Evolutionary conservation across 148 eudicot genomes (phyloP), one percentile per base, ranked within the genome.

Genomic region (Suaeda aralocaspica): DNA sequence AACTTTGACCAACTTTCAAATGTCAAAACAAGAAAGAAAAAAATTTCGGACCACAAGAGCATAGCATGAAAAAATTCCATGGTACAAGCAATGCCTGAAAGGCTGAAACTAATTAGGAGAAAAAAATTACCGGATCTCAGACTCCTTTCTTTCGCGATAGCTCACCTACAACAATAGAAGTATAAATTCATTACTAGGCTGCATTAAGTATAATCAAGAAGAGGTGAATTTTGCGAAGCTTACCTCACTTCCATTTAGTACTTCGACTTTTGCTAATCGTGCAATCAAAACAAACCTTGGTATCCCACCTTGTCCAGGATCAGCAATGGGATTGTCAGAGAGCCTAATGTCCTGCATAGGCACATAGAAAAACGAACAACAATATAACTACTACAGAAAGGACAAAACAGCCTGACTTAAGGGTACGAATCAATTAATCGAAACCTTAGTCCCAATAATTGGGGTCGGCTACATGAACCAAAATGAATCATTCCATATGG

Each of bases 221-320:
- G 18, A 25, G 1, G 3, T 52, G 59, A 59, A 57, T 42, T 34
- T 56, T 39, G 31, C 50, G 61, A 66, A 68, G 65, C 25, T 71
- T 73, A 94, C 98, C 97, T 94, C 97, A 77, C 98, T 91, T 73
- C 97, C 97, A 75, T 94, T 94, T 24, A 94, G 73, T 18, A 85
- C 67, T 81, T 83, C 74, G 57, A 94, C 83, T 79, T 84, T 87
- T 55, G 89, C 82, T 64, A 94, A 81, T 51, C 96, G 82, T 57
- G 98, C 96, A 86, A 91, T 82, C 77, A 94, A 72, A 65, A 84
- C 91, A 86, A 83, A 94, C 82, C 97, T 82, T 57, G 93, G 86
- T 63, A 89, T 67, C 29, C 96, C 96, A 46, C 96, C 96, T 81
- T 59, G 83, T 68, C 86, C 84, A 66, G 95, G 82, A 86, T 94